Conservation (phyloP, 345 rosid genomes). For the Chamaenerion angustifolium region DNA sequence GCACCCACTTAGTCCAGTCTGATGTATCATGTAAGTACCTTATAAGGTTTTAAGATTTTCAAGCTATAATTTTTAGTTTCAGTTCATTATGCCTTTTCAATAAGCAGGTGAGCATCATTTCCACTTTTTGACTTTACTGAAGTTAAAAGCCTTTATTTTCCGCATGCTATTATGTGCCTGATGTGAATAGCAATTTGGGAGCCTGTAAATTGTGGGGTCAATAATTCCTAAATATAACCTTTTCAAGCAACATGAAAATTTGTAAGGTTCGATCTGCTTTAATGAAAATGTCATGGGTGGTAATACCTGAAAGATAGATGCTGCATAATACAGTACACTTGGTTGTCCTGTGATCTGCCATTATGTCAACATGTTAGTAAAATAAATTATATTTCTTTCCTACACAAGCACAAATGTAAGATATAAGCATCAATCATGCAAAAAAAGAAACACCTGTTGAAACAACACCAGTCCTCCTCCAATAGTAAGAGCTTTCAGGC, state of each 20-base stretch:
- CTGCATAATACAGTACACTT: conserved; percentile 92
- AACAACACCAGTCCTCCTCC: conserved; percentile 87
- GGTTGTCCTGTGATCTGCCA: conserved; percentile 96
- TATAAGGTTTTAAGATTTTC: too few species aligned
- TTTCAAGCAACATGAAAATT: not conserved
- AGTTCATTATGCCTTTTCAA: too few species aligned
- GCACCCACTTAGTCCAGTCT: too few species aligned
- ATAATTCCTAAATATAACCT: too few species aligned
- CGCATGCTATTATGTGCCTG: not conserved
- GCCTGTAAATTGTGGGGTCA: too few species aligned
- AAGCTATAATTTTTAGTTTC: too few species aligned
- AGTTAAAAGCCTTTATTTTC: not conserved
- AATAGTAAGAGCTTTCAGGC: conserved; percentile 70
- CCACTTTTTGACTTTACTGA: too few species aligned
- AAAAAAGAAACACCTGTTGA: conserved; percentile 53
- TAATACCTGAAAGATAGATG: conserved; percentile 70
- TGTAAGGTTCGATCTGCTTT: not conserved
- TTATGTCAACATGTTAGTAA: not conserved
- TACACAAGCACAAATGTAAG: too few species aligned
- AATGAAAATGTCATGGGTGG: not conserved
- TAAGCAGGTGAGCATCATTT: too few species aligned
- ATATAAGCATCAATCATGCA: not conserved
- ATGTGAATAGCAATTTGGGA: too few species aligned
- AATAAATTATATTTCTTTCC: not conserved
- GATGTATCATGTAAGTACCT: too few species aligned